Evolutionary conservation across 305 asterid species (phyloP).

Genomic region (Fraxinus paxiana): DNA sequence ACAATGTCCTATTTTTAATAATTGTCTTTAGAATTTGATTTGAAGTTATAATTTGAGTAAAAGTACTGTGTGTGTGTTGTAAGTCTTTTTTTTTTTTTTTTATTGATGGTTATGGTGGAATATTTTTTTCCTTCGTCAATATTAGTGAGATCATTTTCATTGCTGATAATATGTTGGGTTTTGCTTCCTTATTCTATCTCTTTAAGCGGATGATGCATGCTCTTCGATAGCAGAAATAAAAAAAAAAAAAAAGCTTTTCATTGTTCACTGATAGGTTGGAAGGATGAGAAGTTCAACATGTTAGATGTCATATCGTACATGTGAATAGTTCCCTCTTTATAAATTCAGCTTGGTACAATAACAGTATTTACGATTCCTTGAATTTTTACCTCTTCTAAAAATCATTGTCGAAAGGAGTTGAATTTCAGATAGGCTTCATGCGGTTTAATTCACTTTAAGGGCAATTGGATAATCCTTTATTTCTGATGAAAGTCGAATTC

Average conservation of each 20-base stretch:
- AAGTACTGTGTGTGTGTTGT: background rate
- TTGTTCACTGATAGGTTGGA: background rate
- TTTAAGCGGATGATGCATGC: background rate
- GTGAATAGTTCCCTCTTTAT: too few species aligned
- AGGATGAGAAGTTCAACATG: background rate
- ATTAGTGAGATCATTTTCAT: background rate
- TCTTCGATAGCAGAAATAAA: background rate
- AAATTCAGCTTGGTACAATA: conserved; percentile 1
- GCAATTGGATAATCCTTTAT: background rate
- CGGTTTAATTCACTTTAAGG: background rate
- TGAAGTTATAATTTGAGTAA: conserved; percentile 14
- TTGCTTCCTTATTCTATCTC: background rate
- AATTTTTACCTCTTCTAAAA: background rate
- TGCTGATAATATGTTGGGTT: background rate
- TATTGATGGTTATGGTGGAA: conserved; percentile 17
- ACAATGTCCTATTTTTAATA: background rate
- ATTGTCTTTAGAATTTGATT: background rate
- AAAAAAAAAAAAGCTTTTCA: background rate
- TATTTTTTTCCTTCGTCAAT: background rate
- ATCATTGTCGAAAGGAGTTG: conserved; percentile 1
- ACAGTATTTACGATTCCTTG: conserved; percentile 15
- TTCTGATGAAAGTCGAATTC: background rate
- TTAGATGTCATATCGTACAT: too few species aligned
- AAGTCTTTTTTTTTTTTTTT: too few species aligned
- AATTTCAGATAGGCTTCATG: background rate